phyloP scores from a whole-genome alignment of 768 basidiomycete species.

The Tylopilus plumbeoviolaceoides region DNA sequence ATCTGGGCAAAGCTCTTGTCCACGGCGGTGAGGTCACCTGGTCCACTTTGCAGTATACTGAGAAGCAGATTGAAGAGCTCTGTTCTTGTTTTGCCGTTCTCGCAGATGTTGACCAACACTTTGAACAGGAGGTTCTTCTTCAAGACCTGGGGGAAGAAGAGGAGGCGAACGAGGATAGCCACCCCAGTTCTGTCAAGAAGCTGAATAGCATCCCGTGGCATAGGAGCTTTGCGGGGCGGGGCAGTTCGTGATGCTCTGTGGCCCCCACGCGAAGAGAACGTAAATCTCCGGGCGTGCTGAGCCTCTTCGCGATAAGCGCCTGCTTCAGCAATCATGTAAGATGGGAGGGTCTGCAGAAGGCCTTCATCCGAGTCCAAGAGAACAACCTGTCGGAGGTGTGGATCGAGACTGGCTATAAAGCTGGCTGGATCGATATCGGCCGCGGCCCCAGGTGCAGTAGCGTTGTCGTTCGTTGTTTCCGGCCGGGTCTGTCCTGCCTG shows the following conservation, averaged over 20 bases:
- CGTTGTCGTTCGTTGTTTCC: conserved; percentile 27
- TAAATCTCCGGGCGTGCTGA: conserved; percentile 33
- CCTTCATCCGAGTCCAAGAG: conserved; percentile 85
- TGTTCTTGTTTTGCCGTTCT: conserved; percentile 85
- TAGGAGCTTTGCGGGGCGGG: conserved; percentile 45
- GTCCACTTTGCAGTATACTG: conserved; percentile 92
- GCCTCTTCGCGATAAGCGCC: conserved; percentile 62
- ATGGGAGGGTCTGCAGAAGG: conserved; percentile 75
- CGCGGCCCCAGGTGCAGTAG: conserved; percentile 37
- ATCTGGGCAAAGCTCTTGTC: conserved; percentile 93
- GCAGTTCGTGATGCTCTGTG: conserved; percentile 22
- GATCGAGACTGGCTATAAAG: conserved; percentile 90
- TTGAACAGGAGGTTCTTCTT: conserved; percentile 83
- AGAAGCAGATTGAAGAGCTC: conserved; percentile 94
- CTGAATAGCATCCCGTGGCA: conserved; percentile 84
- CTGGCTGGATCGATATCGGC: conserved; percentile 84
- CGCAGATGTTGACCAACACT: conserved; percentile 91
- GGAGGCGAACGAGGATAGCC: conserved; percentile 82
- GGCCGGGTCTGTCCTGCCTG: conserved; percentile 52
- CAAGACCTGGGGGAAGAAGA: conserved; percentile 94
- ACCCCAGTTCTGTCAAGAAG: conserved; percentile 88
- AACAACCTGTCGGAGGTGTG: conserved; percentile 85
- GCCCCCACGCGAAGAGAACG: conserved; percentile 29
- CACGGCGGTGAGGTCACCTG: conserved; percentile 85
- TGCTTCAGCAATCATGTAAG: conserved; percentile 84